Evolutionary conservation across 257 asterid species (phyloP).

Genomic region (Salvia miltiorrhiza): DNA sequence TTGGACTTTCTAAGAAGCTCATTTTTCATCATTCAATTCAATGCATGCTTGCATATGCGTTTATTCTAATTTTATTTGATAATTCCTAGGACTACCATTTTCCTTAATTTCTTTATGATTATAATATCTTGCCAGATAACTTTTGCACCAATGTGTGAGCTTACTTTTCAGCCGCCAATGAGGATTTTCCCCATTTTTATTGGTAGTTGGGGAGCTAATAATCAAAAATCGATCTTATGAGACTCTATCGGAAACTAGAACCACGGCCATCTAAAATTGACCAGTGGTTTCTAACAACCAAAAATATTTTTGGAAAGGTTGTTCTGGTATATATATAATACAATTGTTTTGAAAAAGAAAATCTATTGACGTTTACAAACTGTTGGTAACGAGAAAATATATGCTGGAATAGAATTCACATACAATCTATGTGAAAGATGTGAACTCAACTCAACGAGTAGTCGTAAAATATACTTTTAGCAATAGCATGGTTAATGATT

Average conservation of each 20-base stretch:
- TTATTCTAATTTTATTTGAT: neutral
- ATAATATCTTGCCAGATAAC: constrained; percentile 1
- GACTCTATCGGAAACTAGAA: neutral
- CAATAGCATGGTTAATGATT: too few relatives aligned
- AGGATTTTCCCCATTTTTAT: constrained; percentile 17
- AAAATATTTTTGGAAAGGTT: neutral
- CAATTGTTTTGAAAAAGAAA: too few relatives aligned
- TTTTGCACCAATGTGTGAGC: constrained; percentile 17
- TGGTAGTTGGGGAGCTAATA: constrained; percentile 20
- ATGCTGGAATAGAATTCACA: too few relatives aligned
- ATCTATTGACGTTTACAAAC: too few relatives aligned
- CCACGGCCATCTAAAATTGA: neutral
- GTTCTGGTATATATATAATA: too few relatives aligned
- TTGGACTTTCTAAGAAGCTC: constrained; percentile 1
- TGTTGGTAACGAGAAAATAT: too few relatives aligned
- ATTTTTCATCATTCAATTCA: constrained; percentile 21
- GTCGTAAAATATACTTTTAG: too few relatives aligned
- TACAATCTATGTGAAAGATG: neutral
- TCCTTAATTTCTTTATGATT: neutral
- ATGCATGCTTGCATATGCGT: constrained; percentile 20
- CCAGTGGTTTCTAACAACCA: neutral
- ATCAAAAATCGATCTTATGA: neutral
- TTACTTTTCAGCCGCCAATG: constrained; percentile 34
- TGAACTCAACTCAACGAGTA: too few relatives aligned
- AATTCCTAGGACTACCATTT: constrained; percentile 1